These are phyloP conservation scores for Ramaria sp. DNA, from an alignment of 768 basidiomycete species.

Conservation along the genomic window DNA sequence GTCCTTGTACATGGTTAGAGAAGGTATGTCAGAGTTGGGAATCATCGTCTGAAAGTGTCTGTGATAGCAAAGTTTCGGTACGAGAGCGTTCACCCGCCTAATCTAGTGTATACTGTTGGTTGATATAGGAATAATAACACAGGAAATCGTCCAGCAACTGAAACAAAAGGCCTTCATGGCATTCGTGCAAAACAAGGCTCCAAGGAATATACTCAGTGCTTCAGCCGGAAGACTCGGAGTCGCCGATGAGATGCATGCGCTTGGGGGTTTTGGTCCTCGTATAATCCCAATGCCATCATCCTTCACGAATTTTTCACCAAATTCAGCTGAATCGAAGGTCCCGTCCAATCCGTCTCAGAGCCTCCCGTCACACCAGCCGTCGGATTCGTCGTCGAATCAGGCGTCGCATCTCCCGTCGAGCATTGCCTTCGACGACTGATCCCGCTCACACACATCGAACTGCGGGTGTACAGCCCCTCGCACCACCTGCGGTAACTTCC, in stretches of 20 bases:
- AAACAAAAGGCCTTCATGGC: no score
- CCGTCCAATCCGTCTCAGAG: not conserved
- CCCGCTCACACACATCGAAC: no score
- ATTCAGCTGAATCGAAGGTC: not conserved
- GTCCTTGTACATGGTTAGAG: conserved; percentile 55
- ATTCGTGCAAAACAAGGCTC: not conserved
- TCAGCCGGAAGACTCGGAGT: not conserved
- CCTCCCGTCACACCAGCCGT: not conserved
- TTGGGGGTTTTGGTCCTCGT: not conserved
- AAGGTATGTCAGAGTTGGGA: conserved; percentile 55
- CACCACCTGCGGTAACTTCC: not conserved
- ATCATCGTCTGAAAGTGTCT: conserved; percentile 30
- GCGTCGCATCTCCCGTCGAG: no score
- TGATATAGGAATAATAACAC: no score
- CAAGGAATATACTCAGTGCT: not conserved
- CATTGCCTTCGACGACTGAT: no score
- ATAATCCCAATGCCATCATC: not conserved
- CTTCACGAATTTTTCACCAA: not conserved
- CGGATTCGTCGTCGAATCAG: not conserved
- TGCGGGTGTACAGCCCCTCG: not conserved
- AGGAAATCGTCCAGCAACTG: not conserved
- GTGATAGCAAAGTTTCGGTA: not conserved
- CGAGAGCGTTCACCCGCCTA: not conserved
- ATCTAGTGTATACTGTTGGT: no score
- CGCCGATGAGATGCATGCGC: not conserved